These are phyloP conservation scores for Moesziomyces antarcticus DNA, from an alignment of 1,284 basidiomycete species.

Conservation along the genomic window DNA sequence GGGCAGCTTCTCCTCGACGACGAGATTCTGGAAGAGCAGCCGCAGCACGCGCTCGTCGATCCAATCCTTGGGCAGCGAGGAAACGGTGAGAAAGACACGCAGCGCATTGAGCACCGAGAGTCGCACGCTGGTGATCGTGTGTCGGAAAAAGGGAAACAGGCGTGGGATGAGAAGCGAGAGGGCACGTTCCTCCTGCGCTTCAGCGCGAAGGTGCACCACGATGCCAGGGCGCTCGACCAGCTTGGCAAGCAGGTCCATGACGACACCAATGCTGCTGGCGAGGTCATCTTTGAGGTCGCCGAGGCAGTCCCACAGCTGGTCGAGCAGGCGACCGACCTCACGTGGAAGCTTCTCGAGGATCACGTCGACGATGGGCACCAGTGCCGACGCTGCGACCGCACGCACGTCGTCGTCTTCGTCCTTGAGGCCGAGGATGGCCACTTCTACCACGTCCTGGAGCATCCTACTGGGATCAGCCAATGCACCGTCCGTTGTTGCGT, in stretches of 20 bases:
- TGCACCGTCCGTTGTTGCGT: not conserved
- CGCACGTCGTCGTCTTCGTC: slow-evolving; percentile 97
- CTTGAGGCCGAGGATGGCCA: slow-evolving; percentile 74
- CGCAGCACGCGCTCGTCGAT: slow-evolving; percentile 80
- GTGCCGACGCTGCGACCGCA: slow-evolving; percentile 90
- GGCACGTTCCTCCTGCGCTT: slow-evolving; percentile 34
- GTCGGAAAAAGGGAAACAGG: slow-evolving; percentile 95
- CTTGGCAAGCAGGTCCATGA: slow-evolving; percentile 82
- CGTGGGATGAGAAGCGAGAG: slow-evolving; percentile 84
- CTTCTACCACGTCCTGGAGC: slow-evolving; percentile 54
- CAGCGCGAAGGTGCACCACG: slow-evolving; percentile 74
- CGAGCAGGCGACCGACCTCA: slow-evolving; percentile 73
- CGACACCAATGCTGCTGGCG: slow-evolving; percentile 92
- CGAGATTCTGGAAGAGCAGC: slow-evolving; percentile 91
- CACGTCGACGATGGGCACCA: slow-evolving; percentile 84
- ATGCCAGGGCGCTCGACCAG: slow-evolving; percentile 72
- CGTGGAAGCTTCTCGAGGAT: slow-evolving; percentile 80
- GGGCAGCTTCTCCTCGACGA: slow-evolving; percentile 89
- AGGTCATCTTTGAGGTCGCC: slow-evolving; percentile 95
- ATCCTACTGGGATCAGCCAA: slow-evolving; percentile 36
- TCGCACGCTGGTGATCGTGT: slow-evolving; percentile 93
- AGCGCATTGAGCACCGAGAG: slow-evolving; percentile 91
- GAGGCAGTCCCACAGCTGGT: slow-evolving; percentile 90
- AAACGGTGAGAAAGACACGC: slow-evolving; percentile 83
- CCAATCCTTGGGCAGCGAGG: slow-evolving; percentile 84